Conservation (phyloP, 257 asterid genomes). For the Avicennia marina region DNA sequence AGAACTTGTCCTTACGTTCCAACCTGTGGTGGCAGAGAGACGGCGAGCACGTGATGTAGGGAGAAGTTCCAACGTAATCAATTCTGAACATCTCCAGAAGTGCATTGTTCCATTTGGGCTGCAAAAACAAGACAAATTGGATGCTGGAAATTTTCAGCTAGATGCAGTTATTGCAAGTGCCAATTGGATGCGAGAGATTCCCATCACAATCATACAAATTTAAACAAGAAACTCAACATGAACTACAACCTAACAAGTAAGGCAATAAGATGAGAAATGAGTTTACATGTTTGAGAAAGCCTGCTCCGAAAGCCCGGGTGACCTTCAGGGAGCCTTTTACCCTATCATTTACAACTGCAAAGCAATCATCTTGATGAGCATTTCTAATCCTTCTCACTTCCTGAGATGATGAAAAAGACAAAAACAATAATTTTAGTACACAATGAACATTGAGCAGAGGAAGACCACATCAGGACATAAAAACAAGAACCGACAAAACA, state of each 20-base stretch:
- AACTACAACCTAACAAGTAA: too few species aligned
- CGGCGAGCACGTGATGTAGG: constrained; percentile 77
- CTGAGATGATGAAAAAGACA: constrained; percentile 28
- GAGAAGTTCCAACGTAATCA: constrained; percentile 69
- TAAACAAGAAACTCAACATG: too few species aligned
- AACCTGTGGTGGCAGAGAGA: constrained; percentile 74
- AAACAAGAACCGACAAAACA: background rate
- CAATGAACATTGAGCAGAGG: too few species aligned
- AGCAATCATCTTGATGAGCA: constrained; percentile 75
- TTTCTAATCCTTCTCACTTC: constrained; percentile 66
- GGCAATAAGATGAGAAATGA: background rate
- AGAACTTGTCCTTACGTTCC: constrained; percentile 64
- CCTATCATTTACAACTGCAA: constrained; percentile 60
- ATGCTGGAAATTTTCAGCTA: too few species aligned
- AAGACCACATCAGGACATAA: too few species aligned
- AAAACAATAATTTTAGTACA: constrained; percentile 4
- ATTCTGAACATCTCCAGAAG: constrained; percentile 86
- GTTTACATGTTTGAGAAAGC: constrained; percentile 78
- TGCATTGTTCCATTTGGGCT: constrained; percentile 96
- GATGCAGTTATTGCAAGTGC: too few species aligned
- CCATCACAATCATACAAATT: too few species aligned
- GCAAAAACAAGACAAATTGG: constrained; percentile 23
- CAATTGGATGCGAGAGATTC: too few species aligned
- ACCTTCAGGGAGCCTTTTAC: constrained; percentile 92
- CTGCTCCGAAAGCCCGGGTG: constrained; percentile 97